Evolutionary conservation across 208 protist species (phyloP).

Genomic region (Trypanosoma theileri): DNA sequence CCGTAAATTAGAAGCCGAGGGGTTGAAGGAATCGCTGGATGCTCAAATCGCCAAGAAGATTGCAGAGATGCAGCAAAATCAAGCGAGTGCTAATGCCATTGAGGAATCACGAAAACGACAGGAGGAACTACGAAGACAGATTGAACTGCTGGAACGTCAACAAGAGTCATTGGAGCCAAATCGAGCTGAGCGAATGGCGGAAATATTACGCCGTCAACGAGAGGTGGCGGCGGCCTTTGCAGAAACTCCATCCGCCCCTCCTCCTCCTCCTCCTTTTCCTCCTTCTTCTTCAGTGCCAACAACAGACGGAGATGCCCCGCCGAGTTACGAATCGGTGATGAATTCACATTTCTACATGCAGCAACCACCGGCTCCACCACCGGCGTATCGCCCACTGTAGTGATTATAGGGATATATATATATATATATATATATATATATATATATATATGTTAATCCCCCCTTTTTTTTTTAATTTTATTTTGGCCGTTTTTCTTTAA

Average conservation of each 20-base stretch:
- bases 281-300: not conserved
- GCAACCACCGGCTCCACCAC: slow-evolving; percentile 10
- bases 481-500: not conserved
- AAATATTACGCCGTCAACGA: slow-evolving; percentile 22
- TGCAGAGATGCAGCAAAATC: slow-evolving; percentile 48
- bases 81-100: slow-evolving; percentile 36
- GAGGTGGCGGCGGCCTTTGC: slow-evolving; percentile 13
- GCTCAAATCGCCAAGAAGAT: slow-evolving; percentile 76
- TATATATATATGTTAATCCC: not conserved
- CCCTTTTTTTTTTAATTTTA: not conserved
- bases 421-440: slow-evolving; percentile 10
- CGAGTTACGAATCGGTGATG: slow-evolving; percentile 33
- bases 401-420: too few species aligned
- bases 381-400: too few species aligned
- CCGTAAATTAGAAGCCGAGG: slow-evolving; percentile 60
- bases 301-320: slow-evolving; percentile 20
- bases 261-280: slow-evolving; percentile 3
- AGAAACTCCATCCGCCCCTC: slow-evolving; percentile 5
- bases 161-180: slow-evolving; percentile 19
- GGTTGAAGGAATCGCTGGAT: slow-evolving; percentile 57
- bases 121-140: slow-evolving; percentile 22
- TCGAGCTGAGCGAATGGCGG: slow-evolving; percentile 19
- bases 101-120: slow-evolving; percentile 41
- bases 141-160: slow-evolving; percentile 18
- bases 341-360: not conserved